Evolutionary conservation across 1,284 basidiomycete species (phyloP).

Genomic region (Clitocybe nebularis): DNA sequence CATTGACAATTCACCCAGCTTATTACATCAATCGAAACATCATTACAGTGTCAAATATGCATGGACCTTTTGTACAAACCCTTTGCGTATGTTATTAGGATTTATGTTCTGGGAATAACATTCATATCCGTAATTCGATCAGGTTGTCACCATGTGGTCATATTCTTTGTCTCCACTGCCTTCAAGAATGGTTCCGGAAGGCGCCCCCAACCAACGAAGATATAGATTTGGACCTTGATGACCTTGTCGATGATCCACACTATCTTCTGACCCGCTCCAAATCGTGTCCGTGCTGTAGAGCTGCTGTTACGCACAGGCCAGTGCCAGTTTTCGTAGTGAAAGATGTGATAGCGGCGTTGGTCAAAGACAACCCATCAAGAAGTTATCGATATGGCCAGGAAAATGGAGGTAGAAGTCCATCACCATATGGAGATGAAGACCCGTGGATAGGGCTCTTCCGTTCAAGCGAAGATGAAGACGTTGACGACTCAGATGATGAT

Average conservation of each 20-base stretch:
- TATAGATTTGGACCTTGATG: constrained; percentile 46
- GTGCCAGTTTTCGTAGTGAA: constrained; percentile 68
- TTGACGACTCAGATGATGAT: constrained; percentile 26
- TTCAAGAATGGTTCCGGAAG: constrained; percentile 72
- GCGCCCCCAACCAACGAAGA: constrained; percentile 55
- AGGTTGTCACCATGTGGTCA: constrained; percentile 74
- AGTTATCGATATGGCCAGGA: constrained; percentile 3
- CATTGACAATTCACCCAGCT: constrained; percentile 31
- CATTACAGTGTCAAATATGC: constrained; percentile 70
- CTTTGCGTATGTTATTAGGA: constrained; percentile 52
- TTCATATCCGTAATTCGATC: constrained; percentile 1
- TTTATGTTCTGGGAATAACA: constrained; percentile 6
- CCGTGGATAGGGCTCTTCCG: constrained; percentile 69
- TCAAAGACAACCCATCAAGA: constrained; percentile 28
- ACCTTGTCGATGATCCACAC: constrained; percentile 39
- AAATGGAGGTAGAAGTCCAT: constrained; percentile 9
- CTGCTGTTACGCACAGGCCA: constrained; percentile 52
- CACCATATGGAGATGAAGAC: constrained; percentile 35
- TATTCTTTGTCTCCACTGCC: constrained; percentile 60
- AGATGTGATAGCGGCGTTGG: constrained; percentile 45
- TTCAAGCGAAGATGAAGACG: constrained; percentile 31
- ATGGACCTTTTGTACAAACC: constrained; percentile 64
- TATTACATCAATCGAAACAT: constrained; percentile 49
- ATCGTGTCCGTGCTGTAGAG: constrained; percentile 68
- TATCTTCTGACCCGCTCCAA: constrained; percentile 57